These are phyloP conservation scores for Ottelia alismoides DNA, from an alignment of 106 monocot species.

Conservation along the genomic window DNA sequence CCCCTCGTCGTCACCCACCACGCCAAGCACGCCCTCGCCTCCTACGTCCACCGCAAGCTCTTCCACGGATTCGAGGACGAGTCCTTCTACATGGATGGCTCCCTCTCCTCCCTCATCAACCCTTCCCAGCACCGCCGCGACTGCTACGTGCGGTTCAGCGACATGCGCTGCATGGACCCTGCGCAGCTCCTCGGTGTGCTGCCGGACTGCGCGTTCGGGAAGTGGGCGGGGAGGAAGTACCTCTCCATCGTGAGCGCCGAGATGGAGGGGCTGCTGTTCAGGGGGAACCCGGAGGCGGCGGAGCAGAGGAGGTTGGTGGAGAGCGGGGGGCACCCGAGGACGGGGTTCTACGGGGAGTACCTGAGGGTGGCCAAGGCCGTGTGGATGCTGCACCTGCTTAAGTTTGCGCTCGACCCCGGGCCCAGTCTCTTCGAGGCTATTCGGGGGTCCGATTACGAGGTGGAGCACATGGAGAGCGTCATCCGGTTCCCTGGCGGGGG, in stretches of 20 bases:
- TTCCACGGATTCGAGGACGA: constrained; percentile 95
- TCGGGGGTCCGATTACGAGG: constrained; percentile 53
- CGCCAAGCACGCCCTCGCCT: constrained; percentile 56
- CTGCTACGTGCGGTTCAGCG: constrained; percentile 71
- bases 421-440: constrained; percentile 78
- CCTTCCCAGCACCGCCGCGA: constrained; percentile 52
- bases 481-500: constrained; percentile 25
- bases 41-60: constrained; percentile 53
- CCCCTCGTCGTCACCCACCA: constrained; percentile 28
- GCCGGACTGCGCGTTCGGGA: constrained; percentile 75
- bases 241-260: constrained; percentile 33
- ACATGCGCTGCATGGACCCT: constrained; percentile 88
- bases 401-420: constrained; percentile 69
- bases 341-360: constrained; percentile 74
- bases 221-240: constrained; percentile 67
- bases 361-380: constrained; percentile 70
- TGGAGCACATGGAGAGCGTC: constrained; percentile 83
- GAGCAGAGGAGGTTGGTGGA: constrained; percentile 46
- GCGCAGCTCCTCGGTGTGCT: constrained; percentile 73
- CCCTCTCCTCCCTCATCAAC: constrained; percentile 65
- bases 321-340: constrained; percentile 53
- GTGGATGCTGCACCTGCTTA: constrained; percentile 86
- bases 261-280: constrained; percentile 75
- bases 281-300: constrained; percentile 2
- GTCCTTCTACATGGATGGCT: constrained; percentile 93